A percentile compares a stretch with the other conserved stretches of the same genome.
These are phyloP conservation scores for Xylariomycetidae sp. DNA, from an alignment of 2,329 filamentous ascomycete genomes.

Conservation along the genomic window DNA sequence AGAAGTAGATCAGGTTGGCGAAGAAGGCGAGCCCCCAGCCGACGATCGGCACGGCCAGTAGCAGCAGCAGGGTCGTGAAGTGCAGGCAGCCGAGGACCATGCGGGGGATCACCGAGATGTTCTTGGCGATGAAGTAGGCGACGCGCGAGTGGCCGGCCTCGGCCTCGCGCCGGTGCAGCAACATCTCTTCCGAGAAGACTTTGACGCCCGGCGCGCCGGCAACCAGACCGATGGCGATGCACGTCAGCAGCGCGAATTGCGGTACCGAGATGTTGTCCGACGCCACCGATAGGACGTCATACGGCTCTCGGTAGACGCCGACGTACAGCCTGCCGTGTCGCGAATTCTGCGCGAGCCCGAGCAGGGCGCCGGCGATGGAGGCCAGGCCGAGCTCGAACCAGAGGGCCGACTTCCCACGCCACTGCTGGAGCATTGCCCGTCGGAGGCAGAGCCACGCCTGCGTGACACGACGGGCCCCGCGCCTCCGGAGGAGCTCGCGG, in stretches of 20 bases:
- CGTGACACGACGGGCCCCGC: conserved; percentile 42
- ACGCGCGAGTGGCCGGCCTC: conserved; percentile 51
- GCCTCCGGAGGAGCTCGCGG: conserved; percentile 39
- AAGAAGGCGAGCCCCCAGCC: conserved; percentile 43
- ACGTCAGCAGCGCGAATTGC: conserved; percentile 47
- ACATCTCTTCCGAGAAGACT: conserved; percentile 52
- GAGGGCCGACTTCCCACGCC: conserved; percentile 45
- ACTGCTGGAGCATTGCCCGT: conserved; percentile 53
- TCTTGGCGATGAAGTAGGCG: conserved; percentile 54
- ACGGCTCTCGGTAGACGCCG: conserved; percentile 47
- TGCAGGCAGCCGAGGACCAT: conserved; percentile 49
- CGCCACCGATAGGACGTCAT: conserved; percentile 45
- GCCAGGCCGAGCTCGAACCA: conserved; percentile 51
- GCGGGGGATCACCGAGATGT: conserved; percentile 45
- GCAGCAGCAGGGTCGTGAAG: conserved; percentile 46
- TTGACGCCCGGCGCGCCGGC: conserved; percentile 51
- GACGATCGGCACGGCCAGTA: conserved; percentile 46
- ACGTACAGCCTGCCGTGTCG: conserved; percentile 48
- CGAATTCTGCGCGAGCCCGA: conserved; percentile 48
- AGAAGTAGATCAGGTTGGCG: conserved; percentile 52
- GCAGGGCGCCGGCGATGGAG: conserved; percentile 46
- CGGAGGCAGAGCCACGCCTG: conserved; percentile 50
- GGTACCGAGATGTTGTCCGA: conserved; percentile 46
- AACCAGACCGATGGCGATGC: conserved; percentile 52
- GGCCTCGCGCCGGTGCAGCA: conserved; percentile 50